A percentile compares a stretch with the other conserved stretches of the same genome.
Conservation (phyloP, 2,329 filamentous ascomycete species). For the Monilinia polystroma region DNA sequence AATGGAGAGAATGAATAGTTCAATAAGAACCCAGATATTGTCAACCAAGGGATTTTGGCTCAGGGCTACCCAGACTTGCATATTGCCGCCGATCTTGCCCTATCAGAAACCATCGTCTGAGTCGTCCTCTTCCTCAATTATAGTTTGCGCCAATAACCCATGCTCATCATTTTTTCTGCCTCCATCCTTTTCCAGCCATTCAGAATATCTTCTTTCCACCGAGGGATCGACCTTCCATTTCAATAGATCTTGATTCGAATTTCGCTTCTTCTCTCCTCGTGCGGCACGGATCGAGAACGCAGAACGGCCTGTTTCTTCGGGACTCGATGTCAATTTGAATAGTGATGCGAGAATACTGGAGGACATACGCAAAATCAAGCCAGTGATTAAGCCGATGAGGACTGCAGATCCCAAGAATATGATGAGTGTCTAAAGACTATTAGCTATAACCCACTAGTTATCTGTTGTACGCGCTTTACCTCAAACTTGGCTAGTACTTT, state of each 20-base stretch:
- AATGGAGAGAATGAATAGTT: slow-evolving; percentile 63
- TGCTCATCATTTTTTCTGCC: slow-evolving; percentile 35
- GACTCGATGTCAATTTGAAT: slow-evolving; percentile 45
- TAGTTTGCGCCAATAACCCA: slow-evolving; percentile 62
- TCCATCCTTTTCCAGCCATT: slow-evolving; percentile 37
- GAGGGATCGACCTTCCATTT: slow-evolving; percentile 25
- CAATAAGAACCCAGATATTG: neutral
- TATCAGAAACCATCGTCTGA: slow-evolving; percentile 44
- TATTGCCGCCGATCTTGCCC: neutral
- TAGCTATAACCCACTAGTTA: slow-evolving; percentile 18
- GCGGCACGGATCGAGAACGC: slow-evolving; percentile 33
- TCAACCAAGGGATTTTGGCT: neutral
- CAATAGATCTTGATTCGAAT: slow-evolving; percentile 23
- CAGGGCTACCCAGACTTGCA: neutral
- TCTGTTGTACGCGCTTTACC: slow-evolving; percentile 27
- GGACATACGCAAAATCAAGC: slow-evolving; percentile 56
- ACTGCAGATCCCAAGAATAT: slow-evolving; percentile 63
- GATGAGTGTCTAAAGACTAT: slow-evolving; percentile 42
- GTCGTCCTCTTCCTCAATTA: slow-evolving; percentile 69
- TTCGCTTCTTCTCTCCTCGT: slow-evolving; percentile 32
- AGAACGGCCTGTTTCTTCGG: slow-evolving; percentile 30
- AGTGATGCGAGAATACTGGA: slow-evolving; percentile 55
- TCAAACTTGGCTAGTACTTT: slow-evolving; percentile 38
- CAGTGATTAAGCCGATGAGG: slow-evolving; percentile 64
- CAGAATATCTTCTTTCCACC: slow-evolving; percentile 32